Conservation (phyloP, 164 flowering plant species). For the Akebia trifoliata region DNA sequence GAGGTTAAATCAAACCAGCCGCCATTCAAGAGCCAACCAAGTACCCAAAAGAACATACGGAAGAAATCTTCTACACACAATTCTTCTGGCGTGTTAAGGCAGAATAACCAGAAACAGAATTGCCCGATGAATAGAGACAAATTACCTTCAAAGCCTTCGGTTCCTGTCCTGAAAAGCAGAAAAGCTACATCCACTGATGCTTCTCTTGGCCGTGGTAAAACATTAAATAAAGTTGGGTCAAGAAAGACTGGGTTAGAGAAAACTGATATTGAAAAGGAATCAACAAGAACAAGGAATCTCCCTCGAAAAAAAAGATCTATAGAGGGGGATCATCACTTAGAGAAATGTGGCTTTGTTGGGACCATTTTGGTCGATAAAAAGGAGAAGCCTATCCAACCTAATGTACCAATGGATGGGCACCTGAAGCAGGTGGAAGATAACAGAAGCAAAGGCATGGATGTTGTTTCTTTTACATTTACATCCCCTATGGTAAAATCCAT, state of each 20-base stretch:
- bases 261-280: conserved; percentile 35
- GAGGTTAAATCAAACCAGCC: conserved; percentile 36
- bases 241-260: conserved; percentile 41
- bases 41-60: conserved; percentile 33
- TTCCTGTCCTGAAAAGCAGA: conserved; percentile 34
- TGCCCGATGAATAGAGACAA: conserved; percentile 39
- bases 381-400: conserved; percentile 26
- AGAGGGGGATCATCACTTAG: conserved; percentile 31
- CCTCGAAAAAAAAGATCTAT: conserved; percentile 61
- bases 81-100: conserved; percentile 52
- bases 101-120: conserved; percentile 87
- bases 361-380: conserved; percentile 21
- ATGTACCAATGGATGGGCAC: conserved; percentile 19
- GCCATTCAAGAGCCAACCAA: conserved; percentile 37
- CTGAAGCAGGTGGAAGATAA: conserved; percentile 37
- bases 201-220: conserved; percentile 33
- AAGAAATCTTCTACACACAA: conserved; percentile 38
- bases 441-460: conserved; percentile 63
- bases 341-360: conserved; percentile 26
- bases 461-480: conserved; percentile 90
- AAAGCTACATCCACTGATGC: conserved; percentile 38
- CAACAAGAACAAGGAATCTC: conserved; percentile 30
- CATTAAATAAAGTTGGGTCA: conserved; percentile 34
- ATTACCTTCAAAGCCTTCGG: conserved; percentile 37
- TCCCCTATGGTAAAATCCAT: conserved; percentile 56